A percentile compares a stretch with the other conserved stretches of the same genome.
These are phyloP conservation scores for Euphorbia tirucalli DNA, from an alignment of 345 rosid genomes.

Conservation along the genomic window DNA sequence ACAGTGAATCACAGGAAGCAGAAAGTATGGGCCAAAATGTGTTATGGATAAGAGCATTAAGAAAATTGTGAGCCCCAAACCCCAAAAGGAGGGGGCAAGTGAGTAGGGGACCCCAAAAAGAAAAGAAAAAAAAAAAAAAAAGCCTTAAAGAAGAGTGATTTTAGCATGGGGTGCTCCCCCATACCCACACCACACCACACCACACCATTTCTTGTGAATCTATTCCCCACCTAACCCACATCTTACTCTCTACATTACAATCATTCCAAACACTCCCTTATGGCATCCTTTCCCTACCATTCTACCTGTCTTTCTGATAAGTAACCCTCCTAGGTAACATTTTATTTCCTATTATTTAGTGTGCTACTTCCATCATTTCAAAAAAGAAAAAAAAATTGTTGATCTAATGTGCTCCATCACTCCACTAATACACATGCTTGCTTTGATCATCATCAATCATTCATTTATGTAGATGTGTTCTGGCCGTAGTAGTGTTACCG, in stretches of 20 bases:
- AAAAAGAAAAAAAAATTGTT: neutral
- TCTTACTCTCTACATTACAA: neutral
- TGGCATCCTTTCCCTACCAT: constrained; percentile 32
- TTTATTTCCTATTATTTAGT: constrained; percentile 8
- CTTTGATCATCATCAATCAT: neutral
- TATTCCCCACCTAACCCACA: constrained; percentile 4
- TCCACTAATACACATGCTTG: neutral
- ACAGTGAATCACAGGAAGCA: constrained; percentile 1
- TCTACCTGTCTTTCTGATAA: constrained; percentile 44
- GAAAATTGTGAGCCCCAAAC: neutral
- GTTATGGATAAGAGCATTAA: constrained; percentile 5
- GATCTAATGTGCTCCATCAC: neutral
- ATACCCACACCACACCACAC: constrained; percentile 28
- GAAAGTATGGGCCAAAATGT: constrained; percentile 22
- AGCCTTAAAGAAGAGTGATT: constrained; percentile 11
- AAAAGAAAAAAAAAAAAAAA: no score
- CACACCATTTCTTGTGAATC: constrained; percentile 21
- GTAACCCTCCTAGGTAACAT: constrained; percentile 53
- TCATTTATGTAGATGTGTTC: neutral
- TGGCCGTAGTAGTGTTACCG: no score
- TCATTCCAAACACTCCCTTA: constrained; percentile 18
- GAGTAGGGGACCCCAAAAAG: constrained; percentile 22
- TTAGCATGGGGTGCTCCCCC: constrained; percentile 35
- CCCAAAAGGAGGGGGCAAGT: neutral
- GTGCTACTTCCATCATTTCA: neutral